Evolutionary conservation across 2,329 filamentous ascomycete species (phyloP).

Genomic region (Delphinella strobiligena): DNA sequence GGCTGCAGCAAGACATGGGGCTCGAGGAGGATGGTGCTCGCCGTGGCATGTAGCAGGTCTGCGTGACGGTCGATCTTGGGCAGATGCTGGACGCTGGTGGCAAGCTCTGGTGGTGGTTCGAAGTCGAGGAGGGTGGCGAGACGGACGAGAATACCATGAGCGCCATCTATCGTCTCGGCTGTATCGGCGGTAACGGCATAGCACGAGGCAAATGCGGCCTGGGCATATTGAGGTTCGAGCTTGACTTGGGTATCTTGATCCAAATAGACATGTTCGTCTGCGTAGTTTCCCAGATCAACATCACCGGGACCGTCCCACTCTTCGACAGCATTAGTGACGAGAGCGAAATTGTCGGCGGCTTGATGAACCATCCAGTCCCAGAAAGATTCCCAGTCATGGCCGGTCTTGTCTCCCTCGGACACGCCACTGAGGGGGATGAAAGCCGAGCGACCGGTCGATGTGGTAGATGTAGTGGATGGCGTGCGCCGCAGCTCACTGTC

Average conservation of each 20-base stretch:
- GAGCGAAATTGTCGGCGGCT: constrained; percentile 47
- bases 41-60: constrained; percentile 19
- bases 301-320: constrained; percentile 66
- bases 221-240: constrained; percentile 53
- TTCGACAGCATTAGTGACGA: constrained; percentile 51
- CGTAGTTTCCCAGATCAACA: constrained; percentile 52
- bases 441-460: neutral
- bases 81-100: constrained; percentile 27
- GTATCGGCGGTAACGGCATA: constrained; percentile 54
- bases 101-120: constrained; percentile 41
- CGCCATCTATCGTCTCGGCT: constrained; percentile 44
- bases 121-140: constrained; percentile 49
- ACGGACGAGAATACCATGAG: constrained; percentile 49
- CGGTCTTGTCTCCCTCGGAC: constrained; percentile 25
- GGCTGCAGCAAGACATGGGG: constrained; percentile 40
- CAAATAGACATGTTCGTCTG: constrained; percentile 40
- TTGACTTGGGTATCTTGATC: constrained; percentile 48
- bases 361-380: constrained; percentile 55
- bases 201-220: constrained; percentile 53
- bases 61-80: constrained; percentile 29
- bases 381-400: constrained; percentile 55
- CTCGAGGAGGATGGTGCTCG: constrained; percentile 22
- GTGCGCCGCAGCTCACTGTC: too few species aligned
- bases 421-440: constrained; percentile 17
- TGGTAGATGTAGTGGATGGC: too few species aligned